These are phyloP conservation scores for Xylaria sp. DNA, from an alignment of 2,329 filamentous ascomycete genomes.

Conservation along the genomic window DNA sequence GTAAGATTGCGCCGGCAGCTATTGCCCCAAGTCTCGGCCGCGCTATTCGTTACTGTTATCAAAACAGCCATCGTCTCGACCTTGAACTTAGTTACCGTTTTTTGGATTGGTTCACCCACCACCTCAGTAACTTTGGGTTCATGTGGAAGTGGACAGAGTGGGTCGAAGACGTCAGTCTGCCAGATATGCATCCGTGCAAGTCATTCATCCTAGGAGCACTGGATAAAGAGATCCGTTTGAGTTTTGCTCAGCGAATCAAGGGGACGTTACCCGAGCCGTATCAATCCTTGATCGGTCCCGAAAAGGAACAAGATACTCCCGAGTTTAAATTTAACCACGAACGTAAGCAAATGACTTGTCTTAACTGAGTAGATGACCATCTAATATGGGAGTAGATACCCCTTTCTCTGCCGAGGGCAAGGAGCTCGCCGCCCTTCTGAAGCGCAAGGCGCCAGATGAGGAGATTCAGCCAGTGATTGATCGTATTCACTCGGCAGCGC, in stretches of 20 bases:
- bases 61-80: constrained; percentile 81
- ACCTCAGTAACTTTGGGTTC: constrained; percentile 98
- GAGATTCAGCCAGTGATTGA: constrained; percentile 84
- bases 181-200: constrained; percentile 83
- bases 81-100: constrained; percentile 86
- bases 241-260: constrained; percentile 94
- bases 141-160: constrained; percentile 99
- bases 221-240: constrained; percentile 96
- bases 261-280: constrained; percentile 89
- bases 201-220: constrained; percentile 89
- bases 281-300: constrained; percentile 77
- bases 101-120: constrained; percentile 96
- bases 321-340: constrained; percentile 88
- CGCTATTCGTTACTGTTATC: constrained; percentile 90
- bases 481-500: constrained; percentile 79
- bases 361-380: constrained; percentile 1
- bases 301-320: constrained; percentile 94
- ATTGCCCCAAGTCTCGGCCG: constrained; percentile 92
- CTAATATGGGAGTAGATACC: constrained; percentile 57
- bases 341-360: constrained; percentile 57
- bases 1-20: constrained; percentile 94
- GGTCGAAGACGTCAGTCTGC: constrained; percentile 82
- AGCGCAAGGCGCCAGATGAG: constrained; percentile 82
- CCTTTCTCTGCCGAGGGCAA: constrained; percentile 86
- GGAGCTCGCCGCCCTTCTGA: constrained; percentile 78